phyloP scores from a whole-genome alignment of 495 filamentous ascomycete species.

The Chaetomium cochliodes region DNA sequence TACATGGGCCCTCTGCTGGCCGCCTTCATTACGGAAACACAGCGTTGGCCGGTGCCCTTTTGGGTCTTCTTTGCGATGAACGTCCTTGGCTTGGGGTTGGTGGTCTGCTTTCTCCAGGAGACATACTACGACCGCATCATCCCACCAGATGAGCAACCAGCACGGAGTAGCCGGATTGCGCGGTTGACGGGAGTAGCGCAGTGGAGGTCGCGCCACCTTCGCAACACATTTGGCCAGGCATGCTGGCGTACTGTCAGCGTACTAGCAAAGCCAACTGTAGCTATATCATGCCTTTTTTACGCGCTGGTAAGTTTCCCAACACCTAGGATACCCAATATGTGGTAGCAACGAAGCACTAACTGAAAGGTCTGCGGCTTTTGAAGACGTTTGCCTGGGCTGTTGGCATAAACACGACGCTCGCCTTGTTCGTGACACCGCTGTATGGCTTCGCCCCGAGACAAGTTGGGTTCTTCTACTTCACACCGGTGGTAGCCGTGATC shows the following conservation, averaged over 20 bases:
- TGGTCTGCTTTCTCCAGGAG: conserved; percentile 56
- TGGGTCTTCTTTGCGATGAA: conserved; percentile 54
- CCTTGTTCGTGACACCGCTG: conserved; percentile 52
- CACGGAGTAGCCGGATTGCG: conserved; percentile 40
- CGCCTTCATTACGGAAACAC: conserved; percentile 54
- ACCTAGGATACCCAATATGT: no score
- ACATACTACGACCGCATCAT: conserved; percentile 58
- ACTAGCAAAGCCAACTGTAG: conserved; percentile 52
- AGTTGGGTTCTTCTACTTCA: conserved; percentile 63
- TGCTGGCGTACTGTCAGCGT: conserved; percentile 47
- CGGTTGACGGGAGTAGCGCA: conserved; percentile 51
- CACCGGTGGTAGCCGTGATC: conserved; percentile 53
- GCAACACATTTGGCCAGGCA: conserved; percentile 49
- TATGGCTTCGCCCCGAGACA: conserved; percentile 56
- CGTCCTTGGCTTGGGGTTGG: conserved; percentile 47
- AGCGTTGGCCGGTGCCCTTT: conserved; percentile 55
- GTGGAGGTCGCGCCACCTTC: conserved; percentile 40
- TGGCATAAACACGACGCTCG: conserved; percentile 61
- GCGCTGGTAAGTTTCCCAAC: conserved; percentile 36
- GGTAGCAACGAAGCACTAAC: background rate
- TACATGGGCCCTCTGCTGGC: conserved; percentile 61
- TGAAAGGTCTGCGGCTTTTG: no score
- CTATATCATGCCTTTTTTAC: conserved; percentile 55
- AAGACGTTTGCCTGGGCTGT: conserved; percentile 60
- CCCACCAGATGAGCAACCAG: conserved; percentile 45